Evolutionary conservation across 23 red algal species (phyloP).

Genomic region (Gracilaria domingensis): DNA sequence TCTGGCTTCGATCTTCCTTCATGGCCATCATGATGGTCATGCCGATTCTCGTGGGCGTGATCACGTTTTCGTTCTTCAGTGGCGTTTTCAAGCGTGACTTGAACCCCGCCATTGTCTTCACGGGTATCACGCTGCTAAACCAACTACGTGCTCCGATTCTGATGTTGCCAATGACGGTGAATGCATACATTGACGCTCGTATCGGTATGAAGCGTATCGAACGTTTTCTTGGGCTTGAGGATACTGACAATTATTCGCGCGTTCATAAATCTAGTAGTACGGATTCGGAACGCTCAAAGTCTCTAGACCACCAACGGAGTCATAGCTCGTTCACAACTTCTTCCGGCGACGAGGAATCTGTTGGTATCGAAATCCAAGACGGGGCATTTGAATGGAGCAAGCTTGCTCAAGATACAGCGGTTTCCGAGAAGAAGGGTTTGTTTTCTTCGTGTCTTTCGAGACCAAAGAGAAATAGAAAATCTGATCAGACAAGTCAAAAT

Average conservation of each 20-base stretch:
- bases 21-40: slow-evolving; percentile 81
- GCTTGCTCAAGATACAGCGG: neutral
- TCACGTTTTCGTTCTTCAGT: slow-evolving; percentile 92
- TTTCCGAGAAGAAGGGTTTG: slow-evolving; percentile 34
- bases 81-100: slow-evolving; percentile 84
- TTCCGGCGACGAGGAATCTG: neutral
- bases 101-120: slow-evolving; percentile 83
- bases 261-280: neutral
- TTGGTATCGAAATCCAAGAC: slow-evolving; percentile 27
- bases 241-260: slow-evolving; percentile 75
- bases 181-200: slow-evolving; percentile 83
- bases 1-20: slow-evolving; percentile 82
- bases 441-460: slow-evolving; percentile 22
- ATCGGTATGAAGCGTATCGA: slow-evolving; percentile 87
- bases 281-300: neutral
- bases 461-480: slow-evolving; percentile 5
- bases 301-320: neutral
- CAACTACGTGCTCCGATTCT: slow-evolving; percentile 88
- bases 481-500: neutral
- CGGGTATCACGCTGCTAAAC: slow-evolving; percentile 88
- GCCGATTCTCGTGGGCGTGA: slow-evolving; percentile 84
- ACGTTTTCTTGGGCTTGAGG: slow-evolving; percentile 77
- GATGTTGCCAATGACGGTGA: slow-evolving; percentile 89
- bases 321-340: slow-evolving; percentile 5
- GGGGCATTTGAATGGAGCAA: slow-evolving; percentile 72